Evolutionary conservation across 1,284 basidiomycete species (phyloP), one percentile per base, ranked within the genome.

Genomic region (Vanrija pseudolonga): DNA sequence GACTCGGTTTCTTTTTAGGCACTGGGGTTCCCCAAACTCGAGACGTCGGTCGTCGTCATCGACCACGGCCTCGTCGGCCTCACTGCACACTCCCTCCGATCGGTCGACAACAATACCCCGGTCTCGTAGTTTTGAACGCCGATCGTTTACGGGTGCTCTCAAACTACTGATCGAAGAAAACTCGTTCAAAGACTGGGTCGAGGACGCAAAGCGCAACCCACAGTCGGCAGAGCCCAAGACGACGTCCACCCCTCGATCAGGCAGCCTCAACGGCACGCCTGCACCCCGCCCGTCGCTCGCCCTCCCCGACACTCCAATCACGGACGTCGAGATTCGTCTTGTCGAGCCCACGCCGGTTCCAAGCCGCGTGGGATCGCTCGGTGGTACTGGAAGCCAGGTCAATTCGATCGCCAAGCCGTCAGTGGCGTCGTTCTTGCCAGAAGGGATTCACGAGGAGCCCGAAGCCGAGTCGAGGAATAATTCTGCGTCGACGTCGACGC

Each of bases 261-360:
- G 22, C 8, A n/a, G 47, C 38, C 37, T 24, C 38, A 40, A 17
- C 23, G 37, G 38, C 23, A 37, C 11, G 62, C n/a, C 45, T 18
- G 14, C 46, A 4, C 15, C 32, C 0, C 37, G 38, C 11, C 47
- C 50, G 5, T 40, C 47, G 23, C 41, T 53, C 17, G 24, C 44
- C 2, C 42, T 56, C 15, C 52, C 55, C 19, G 66, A 69, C 23
- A 72, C 71, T 6, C 71, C 71, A 0, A 55, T 66, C 9, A 63
- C 69, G 15, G 59, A 69, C 44, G 51, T 74, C 24, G 68, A 73
- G 50, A 69, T 73, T 17, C 67, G 70, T 0, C 59, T 74, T n/a
- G 67, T 74, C 18, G 72, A 74, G 54, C 72, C 72, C 14, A 74
- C 72, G 4, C 72, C 72, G 5, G 72, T 69, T 0, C 71, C 72